Evolutionary conservation across 352 stramenopile species (phyloP).

Genomic region (Phytophthora tubulina): DNA sequence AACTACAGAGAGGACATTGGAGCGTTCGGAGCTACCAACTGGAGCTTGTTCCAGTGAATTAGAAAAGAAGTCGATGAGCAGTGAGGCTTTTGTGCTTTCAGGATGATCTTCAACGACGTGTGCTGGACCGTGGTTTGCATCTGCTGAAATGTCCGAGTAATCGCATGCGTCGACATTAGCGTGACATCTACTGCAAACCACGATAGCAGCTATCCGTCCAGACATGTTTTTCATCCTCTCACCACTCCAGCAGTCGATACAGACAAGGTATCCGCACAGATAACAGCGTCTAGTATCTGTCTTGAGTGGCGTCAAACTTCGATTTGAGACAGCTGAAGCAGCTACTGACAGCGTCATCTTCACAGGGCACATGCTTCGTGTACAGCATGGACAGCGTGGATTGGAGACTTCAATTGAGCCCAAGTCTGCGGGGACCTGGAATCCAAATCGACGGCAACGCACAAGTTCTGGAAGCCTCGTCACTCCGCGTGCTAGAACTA

Average conservation of each 20-base stretch:
- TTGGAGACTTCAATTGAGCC: conserved; percentile 47
- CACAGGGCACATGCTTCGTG: conserved; percentile 38
- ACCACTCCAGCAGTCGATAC: conserved; percentile 34
- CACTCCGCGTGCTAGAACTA: conserved; percentile 23
- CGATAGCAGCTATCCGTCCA: conserved; percentile 27
- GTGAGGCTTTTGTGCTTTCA: conserved; percentile 12
- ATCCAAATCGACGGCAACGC: conserved; percentile 52
- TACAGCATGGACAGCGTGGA: conserved; percentile 59
- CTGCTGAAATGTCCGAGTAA: conserved; percentile 42
- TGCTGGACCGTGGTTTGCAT: conserved; percentile 29
- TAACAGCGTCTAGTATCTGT: conserved; percentile 36
- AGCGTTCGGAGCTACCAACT: conserved; percentile 25
- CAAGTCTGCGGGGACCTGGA: conserved; percentile 54
- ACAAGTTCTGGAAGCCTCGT: conserved; percentile 48
- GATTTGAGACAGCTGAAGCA: conserved; percentile 18
- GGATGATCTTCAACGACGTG: conserved; percentile 19
- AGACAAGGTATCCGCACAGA: conserved; percentile 43
- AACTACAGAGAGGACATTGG: conserved; percentile 38
- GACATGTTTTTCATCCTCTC: conserved; percentile 36
- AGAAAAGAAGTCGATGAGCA: conserved; percentile 30
- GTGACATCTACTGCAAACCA: conserved; percentile 36
- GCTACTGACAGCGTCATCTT: conserved; percentile 29
- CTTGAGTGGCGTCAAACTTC: conserved; percentile 10
- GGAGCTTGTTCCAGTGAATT: conserved; percentile 20
- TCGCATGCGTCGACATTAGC: conserved; percentile 34